Percentiles rank a stretch among this genome's conserved stretches.
Evolutionary conservation across 805 yeast species (phyloP).

Genomic region (Kodamaea hsintzibuensis): DNA sequence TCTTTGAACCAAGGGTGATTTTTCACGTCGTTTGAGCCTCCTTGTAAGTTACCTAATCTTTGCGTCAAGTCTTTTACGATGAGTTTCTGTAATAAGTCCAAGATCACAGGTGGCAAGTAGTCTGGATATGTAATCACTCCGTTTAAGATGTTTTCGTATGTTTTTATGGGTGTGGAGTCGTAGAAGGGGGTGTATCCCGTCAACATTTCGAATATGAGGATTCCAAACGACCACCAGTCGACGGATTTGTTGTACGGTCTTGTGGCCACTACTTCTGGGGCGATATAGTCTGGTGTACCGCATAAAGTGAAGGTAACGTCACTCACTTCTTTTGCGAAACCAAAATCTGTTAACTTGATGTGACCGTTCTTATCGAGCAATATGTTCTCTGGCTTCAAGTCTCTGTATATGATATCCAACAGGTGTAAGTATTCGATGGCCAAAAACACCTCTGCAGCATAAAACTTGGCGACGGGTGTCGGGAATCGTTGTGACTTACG

Average conservation of each 20-base stretch:
- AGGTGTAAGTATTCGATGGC: conserved; percentile 60
- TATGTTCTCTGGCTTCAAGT: conserved; percentile 62
- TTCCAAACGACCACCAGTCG: conserved; percentile 68
- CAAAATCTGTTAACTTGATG: conserved; percentile 61
- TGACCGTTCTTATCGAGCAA: conserved; percentile 60
- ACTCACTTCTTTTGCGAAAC: conserved; percentile 61
- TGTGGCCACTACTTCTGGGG: conserved; percentile 65
- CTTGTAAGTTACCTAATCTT: conserved; percentile 58
- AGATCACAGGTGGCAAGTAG: conserved; percentile 54
- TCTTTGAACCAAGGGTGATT: conserved; percentile 60
- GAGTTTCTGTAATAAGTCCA: conserved; percentile 50
- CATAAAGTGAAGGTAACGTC: conserved; percentile 63
- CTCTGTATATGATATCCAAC: conserved; percentile 60
- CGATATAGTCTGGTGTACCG: conserved; percentile 66
- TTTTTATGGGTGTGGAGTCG: conserved; percentile 64
- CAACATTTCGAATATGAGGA: conserved; percentile 60
- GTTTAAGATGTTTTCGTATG: conserved; percentile 57
- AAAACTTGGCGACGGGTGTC: conserved; percentile 62
- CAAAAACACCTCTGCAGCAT: conserved; percentile 61
- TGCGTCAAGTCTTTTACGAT: conserved; percentile 57
- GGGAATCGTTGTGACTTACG: conserved; percentile 61
- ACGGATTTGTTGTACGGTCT: conserved; percentile 63
- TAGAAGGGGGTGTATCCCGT: conserved; percentile 65
- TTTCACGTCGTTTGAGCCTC: conserved; percentile 57
- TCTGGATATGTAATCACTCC: conserved; percentile 56